Evolutionary conservation across 2,329 filamentous ascomycete species (phyloP), one percentile per base, ranked within the genome.

Genomic region (Colletotrichum tabaci): DNA sequence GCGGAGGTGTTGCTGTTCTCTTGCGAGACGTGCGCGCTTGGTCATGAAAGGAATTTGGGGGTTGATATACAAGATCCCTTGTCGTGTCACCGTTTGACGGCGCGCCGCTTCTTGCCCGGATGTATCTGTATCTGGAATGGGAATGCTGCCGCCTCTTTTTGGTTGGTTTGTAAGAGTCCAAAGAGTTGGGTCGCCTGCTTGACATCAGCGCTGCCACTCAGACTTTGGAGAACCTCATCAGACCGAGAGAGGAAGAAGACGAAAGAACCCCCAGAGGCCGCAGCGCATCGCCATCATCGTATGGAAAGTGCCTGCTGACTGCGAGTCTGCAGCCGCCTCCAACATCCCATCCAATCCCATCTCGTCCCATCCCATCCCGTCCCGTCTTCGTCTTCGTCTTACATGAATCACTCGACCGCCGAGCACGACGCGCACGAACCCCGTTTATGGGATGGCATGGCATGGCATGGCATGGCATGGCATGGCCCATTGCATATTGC

Each of bases 1-100:
- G 55, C 63, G 53, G 55, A 52, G 44, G 4, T 50, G 63, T 38
- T 60, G 55, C 55, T 66, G 52, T 66, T 66, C 53, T 66, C 10
- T 53, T 66, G 53, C 21, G 63, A 58, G 40, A 35, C 38, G 8
- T 21, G 26, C 38, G 35, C 23, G 49, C 40, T 46, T 62, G 42
- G 60, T 53, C n/a, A 26, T 21, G 26, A 23, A n/a, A 46, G 38
- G 46, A 35, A 42, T 52, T 52, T 38, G 60, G 47, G 44, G 35
- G n/a, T 50, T 2, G 60, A 61, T 9, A 38, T 16, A 18, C 10
- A 21, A 21, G 26, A 21, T 30, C 16, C 42, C 57, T 42, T 40
- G 53, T 42, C 16, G 53, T 57, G 53, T 40, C 21, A 47, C 57
- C 55, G 52, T 23, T 35, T 21, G 26, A 26, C 10, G 10, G 13